Percentiles rank a stretch among this genome's conserved stretches.
These are phyloP conservation scores for Houttuynia cordata DNA, from an alignment of 164 flowering plant genomes.

Conservation along the genomic window DNA sequence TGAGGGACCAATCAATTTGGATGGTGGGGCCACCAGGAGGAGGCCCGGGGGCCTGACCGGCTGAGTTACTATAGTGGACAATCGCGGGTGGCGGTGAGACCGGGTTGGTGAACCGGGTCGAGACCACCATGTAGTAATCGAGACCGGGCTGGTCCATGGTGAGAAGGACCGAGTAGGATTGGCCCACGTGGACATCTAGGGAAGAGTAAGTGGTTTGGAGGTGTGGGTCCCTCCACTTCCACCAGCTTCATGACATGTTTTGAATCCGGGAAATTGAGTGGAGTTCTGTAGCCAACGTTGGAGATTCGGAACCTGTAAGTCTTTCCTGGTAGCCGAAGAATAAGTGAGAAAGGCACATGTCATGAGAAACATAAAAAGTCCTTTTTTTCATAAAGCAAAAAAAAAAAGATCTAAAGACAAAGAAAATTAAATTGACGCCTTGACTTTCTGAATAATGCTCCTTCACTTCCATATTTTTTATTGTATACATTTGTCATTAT, in stretches of 20 bases:
- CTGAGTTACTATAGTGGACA: constrained; percentile 52
- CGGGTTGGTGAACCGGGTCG: constrained; percentile 42
- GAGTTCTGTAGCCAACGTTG: constrained; percentile 59
- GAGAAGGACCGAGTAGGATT: constrained; percentile 70
- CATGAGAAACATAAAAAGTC: no score
- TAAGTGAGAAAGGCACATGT: no score
- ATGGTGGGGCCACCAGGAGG: constrained; percentile 46
- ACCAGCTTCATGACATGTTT: constrained; percentile 66
- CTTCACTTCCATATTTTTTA: no score
- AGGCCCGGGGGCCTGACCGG: constrained; percentile 28
- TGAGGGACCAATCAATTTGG: constrained; percentile 42
- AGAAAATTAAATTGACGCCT: no score
- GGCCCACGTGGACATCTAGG: constrained; percentile 75
- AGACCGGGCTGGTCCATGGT: constrained; percentile 52
- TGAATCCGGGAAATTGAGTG: constrained; percentile 55
- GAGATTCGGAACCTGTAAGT: constrained; percentile 81
- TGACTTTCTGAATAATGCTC: no score
- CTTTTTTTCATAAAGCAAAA: no score
- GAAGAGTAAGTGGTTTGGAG: constrained; percentile 38
- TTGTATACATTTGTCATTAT: no score
- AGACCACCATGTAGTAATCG: constrained; percentile 58
- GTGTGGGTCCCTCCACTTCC: constrained; percentile 90
- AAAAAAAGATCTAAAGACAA: no score
- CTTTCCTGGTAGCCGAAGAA: constrained; percentile 34
- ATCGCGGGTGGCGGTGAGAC: constrained; percentile 32